A percentile compares a stretch with the other conserved stretches of the same genome.
Conservation (phyloP, 331 rosid species). For the Quercus tomentella region DNA sequence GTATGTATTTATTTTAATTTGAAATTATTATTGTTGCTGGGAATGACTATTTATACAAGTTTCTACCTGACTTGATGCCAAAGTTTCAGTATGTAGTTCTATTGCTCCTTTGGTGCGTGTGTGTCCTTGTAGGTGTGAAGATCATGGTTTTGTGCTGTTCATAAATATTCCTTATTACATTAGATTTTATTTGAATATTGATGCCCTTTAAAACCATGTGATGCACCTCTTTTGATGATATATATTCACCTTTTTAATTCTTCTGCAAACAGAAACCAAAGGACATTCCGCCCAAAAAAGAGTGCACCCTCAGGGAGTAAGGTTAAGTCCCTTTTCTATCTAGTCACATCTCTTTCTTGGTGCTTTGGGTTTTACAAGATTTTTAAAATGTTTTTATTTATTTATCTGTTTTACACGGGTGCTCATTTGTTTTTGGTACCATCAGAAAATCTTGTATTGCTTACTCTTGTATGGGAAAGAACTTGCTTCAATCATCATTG, state of each 20-base stretch:
- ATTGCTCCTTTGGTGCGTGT: neutral
- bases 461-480: neutral
- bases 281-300: slow-evolving; percentile 97
- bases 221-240: neutral
- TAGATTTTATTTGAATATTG: slow-evolving; percentile 8
- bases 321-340: slow-evolving; percentile 47
- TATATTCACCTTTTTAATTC: slow-evolving; percentile 6
- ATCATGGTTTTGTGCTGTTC: neutral
- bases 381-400: neutral
- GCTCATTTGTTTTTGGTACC: too few species aligned
- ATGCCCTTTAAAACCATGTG: neutral
- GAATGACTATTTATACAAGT: neutral
- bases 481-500: too few species aligned
- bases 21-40: neutral
- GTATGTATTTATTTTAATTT: neutral
- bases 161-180: slow-evolving; percentile 4
- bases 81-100: neutral
- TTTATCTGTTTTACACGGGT: too few species aligned
- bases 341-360: neutral
- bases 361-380: neutral
- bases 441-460: slow-evolving; percentile 1
- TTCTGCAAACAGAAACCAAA: slow-evolving; percentile 79
- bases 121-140: neutral
- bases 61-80: neutral
- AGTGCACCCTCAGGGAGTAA: slow-evolving; percentile 99